Evolutionary conservation across 805 yeast species (phyloP).

Genomic region (Kodamaea fukazawae): DNA sequence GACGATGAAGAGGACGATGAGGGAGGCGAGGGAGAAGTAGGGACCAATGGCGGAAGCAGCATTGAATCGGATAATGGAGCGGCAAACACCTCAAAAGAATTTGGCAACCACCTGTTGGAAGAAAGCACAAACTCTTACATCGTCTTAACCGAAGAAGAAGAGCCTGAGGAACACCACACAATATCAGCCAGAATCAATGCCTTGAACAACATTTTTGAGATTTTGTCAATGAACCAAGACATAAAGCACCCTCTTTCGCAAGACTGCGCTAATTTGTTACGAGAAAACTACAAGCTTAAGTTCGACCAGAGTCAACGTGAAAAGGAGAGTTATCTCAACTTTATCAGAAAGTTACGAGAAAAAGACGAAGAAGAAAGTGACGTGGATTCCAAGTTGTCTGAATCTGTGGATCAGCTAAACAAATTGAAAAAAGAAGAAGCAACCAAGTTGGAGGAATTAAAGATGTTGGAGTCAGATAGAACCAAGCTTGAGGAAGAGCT

Average conservation of each 20-base stretch:
- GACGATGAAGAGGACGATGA: slow-evolving; percentile 20
- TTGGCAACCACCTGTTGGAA: neutral
- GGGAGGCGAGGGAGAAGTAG: slow-evolving; percentile 11
- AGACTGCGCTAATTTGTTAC: slow-evolving; percentile 72
- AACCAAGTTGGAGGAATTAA: slow-evolving; percentile 29
- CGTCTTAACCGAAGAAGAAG: slow-evolving; percentile 9
- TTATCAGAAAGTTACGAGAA: slow-evolving; percentile 62
- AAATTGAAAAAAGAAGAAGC: slow-evolving; percentile 40
- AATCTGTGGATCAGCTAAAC: slow-evolving; percentile 43
- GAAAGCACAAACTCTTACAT: slow-evolving; percentile 14
- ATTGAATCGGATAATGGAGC: neutral
- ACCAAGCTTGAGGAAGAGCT: slow-evolving; percentile 49
- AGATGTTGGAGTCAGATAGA: slow-evolving; percentile 41
- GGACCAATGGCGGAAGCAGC: slow-evolving; percentile 1
- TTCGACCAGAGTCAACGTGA: slow-evolving; percentile 75
- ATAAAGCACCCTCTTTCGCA: slow-evolving; percentile 82
- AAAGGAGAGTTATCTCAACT: slow-evolving; percentile 72
- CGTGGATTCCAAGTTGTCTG: slow-evolving; percentile 44
- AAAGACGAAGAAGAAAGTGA: slow-evolving; percentile 15
- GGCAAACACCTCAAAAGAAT: too few relatives aligned
- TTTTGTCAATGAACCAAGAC: slow-evolving; percentile 65
- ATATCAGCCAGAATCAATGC: slow-evolving; percentile 51
- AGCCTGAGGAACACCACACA: slow-evolving; percentile 14
- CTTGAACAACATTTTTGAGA: slow-evolving; percentile 64
- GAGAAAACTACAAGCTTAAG: slow-evolving; percentile 61